A percentile compares a stretch with the other conserved stretches of the same genome.
Evolutionary conservation across 495 filamentous ascomycete genomes (phyloP).

Genomic region (Emericellopsis terricola): DNA sequence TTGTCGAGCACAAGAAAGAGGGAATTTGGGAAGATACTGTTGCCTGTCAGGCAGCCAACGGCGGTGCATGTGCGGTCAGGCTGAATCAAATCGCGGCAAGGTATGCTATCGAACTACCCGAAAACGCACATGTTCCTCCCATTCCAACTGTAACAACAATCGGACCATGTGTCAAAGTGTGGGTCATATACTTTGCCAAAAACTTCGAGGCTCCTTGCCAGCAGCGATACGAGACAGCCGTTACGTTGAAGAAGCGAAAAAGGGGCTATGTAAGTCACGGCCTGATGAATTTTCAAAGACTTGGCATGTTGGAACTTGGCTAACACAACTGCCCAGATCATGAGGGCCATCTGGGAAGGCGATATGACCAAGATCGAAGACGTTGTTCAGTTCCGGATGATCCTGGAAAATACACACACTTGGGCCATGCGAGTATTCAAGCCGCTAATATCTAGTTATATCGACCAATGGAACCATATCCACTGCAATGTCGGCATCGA

Average conservation of each 20-base stretch:
- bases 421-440: conserved; percentile 5
- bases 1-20: conserved; percentile 1
- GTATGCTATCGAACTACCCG: conserved; percentile 3
- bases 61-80: conserved; percentile 3
- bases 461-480: conserved; percentile 6
- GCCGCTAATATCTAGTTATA: conserved; percentile 4
- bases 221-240: too few species aligned
- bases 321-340: neutral
- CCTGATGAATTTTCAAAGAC: too few species aligned
- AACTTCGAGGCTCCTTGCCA: too few species aligned
- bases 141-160: conserved; percentile 5
- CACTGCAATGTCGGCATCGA: neutral
- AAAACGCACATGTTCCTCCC: conserved; percentile 6
- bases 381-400: conserved; percentile 7
- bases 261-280: neutral
- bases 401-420: conserved; percentile 6
- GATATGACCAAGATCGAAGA: conserved; percentile 5
- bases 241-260: too few species aligned
- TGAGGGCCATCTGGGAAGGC: neutral
- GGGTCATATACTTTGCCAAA: conserved; percentile 5
- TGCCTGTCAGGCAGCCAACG: conserved; percentile 2
- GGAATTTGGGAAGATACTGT: neutral
- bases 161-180: conserved; percentile 3
- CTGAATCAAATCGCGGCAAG: conserved; percentile 5
- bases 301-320: too few species aligned